Percentiles rank a stretch among this genome's conserved stretches.
Evolutionary conservation across 129 eudicot species (phyloP).

Genomic region (Gnaphalium uliginosum): DNA sequence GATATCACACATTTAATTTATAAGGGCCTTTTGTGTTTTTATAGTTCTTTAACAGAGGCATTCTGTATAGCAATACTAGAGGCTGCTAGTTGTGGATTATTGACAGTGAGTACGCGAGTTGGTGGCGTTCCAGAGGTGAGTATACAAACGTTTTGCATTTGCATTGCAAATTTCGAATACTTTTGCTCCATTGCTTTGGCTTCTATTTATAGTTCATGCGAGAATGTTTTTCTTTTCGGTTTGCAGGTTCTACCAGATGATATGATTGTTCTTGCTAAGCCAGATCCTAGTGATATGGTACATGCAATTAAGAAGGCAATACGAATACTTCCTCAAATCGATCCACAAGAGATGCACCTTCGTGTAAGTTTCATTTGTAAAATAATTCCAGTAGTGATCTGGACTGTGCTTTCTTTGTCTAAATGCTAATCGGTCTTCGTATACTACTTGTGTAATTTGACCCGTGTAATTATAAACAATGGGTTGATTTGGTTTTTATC

Average conservation of each 20-base stretch:
- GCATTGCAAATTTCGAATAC: conserved; percentile 8
- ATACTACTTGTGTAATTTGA: neutral
- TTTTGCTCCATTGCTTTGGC: conserved; percentile 7
- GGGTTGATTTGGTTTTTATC: neutral
- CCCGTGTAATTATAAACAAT: neutral
- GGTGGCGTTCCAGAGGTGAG: conserved; percentile 99
- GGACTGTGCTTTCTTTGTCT: neutral
- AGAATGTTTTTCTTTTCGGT: conserved; percentile 3
- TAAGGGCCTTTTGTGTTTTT: conserved; percentile 16
- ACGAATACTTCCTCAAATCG: conserved; percentile 78
- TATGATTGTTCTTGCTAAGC: conserved; percentile 95
- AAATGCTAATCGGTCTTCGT: neutral
- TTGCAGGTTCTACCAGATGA: conserved; percentile 93
- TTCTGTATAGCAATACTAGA: conserved; percentile 98
- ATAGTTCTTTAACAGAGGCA: conserved; percentile 95
- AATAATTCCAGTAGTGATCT: conserved; percentile 5
- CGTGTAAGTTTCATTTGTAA: conserved; percentile 51
- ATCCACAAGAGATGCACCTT: conserved; percentile 92
- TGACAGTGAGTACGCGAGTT: conserved; percentile 96
- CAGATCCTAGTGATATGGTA: conserved; percentile 95
- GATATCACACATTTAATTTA: neutral
- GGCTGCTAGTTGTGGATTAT: conserved; percentile 97
- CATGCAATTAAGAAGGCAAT: conserved; percentile 80
- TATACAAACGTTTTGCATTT: conserved; percentile 14
- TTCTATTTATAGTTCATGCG: neutral